phyloP scores from a whole-genome alignment of 495 filamentous ascomycete genomes.

The Ramalina intermedia region DNA sequence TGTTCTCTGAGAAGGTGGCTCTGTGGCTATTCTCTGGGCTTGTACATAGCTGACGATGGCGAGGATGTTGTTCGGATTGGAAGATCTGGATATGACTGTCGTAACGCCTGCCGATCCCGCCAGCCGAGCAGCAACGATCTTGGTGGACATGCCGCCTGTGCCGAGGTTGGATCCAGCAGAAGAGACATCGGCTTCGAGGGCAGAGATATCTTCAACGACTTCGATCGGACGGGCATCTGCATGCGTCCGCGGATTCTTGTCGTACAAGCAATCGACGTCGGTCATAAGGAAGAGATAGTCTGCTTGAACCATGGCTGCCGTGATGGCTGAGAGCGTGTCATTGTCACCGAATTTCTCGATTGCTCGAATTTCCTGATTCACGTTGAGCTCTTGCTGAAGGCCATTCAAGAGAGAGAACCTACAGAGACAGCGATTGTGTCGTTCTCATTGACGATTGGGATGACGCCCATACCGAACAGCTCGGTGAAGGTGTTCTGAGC shows the following conservation, averaged over 20 bases:
- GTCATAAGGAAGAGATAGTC: conserved; percentile 98
- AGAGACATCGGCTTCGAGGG: conserved; percentile 81
- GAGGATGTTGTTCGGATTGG: conserved; percentile 80
- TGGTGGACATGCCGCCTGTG: conserved; percentile 97
- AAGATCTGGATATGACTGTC: conserved; percentile 83
- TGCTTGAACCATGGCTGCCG: conserved; percentile 91
- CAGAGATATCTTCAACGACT: conserved; percentile 76
- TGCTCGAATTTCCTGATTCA: conserved; percentile 50
- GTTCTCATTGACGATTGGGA: conserved; percentile 98
- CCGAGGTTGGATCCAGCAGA: conserved; percentile 76
- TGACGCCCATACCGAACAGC: conserved; percentile 86
- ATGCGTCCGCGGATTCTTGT: conserved; percentile 77
- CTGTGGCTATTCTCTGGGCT: conserved; percentile 13
- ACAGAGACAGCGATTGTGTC: conserved; percentile 86
- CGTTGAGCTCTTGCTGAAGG: conserved; percentile 2
- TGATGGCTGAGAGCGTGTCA: conserved; percentile 91
- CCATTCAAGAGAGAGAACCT: conserved; percentile 9
- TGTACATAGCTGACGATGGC: conserved; percentile 77
- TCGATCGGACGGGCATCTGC: conserved; percentile 81
- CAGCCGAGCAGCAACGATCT: conserved; percentile 86
- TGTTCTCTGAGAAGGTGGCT: conserved; percentile 6
- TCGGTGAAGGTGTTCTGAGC: conserved; percentile 87
- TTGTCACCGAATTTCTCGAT: conserved; percentile 86
- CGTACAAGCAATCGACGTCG: conserved; percentile 93
- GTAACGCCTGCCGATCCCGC: conserved; percentile 92